Evolutionary conservation across 2,329 filamentous ascomycete species (phyloP).

Genomic region (Emmonsia crescens): DNA sequence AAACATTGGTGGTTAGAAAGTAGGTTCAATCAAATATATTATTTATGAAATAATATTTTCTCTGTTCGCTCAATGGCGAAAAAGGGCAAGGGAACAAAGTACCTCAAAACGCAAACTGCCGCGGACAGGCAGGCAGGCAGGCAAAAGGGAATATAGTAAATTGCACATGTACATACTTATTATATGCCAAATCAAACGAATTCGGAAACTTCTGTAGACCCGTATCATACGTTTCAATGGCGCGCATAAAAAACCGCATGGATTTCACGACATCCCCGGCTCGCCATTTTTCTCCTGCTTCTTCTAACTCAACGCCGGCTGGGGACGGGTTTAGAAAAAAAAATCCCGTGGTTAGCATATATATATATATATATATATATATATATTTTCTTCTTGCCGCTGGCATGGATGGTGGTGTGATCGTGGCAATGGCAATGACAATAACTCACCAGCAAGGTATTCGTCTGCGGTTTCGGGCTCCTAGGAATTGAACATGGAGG

Average conservation of each 20-base stretch:
- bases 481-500: neutral
- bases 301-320: constrained; percentile 58
- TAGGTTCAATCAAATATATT: neutral
- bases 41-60: neutral
- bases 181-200: constrained; percentile 63
- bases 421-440: neutral
- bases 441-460: constrained; percentile 47
- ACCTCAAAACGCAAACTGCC: too few relatives aligned
- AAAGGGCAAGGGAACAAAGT: too few relatives aligned
- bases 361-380: neutral
- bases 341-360: too few relatives aligned
- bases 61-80: neutral
- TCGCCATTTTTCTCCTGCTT: constrained; percentile 64
- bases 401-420: neutral
- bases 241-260: constrained; percentile 47
- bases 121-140: too few relatives aligned
- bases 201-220: constrained; percentile 50
- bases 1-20: neutral
- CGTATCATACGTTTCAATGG: constrained; percentile 55
- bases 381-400: neutral
- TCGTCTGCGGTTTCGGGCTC: constrained; percentile 54
- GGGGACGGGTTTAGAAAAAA: neutral
- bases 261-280: constrained; percentile 59
- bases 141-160: too few relatives aligned
- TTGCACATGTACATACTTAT: constrained; percentile 50